Conservation (phyloP, 768 basidiomycete species). For the Lyophyllum atratum region DNA sequence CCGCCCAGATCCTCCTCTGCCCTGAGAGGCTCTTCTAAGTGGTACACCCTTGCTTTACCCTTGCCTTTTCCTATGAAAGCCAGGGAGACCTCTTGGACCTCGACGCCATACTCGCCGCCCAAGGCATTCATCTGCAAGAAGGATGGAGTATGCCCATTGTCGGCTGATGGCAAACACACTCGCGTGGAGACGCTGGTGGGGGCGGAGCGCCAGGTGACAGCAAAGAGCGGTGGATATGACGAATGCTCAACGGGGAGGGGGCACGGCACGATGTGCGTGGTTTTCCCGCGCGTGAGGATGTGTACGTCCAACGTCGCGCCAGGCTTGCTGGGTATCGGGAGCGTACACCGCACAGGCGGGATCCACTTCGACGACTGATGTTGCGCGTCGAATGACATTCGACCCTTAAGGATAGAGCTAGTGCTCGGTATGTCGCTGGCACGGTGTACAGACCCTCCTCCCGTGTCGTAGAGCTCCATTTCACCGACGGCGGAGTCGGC, state of each 20-base stretch:
- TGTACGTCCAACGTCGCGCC: slow-evolving; percentile 46
- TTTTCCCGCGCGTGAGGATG: slow-evolving; percentile 68
- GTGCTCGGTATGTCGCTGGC: slow-evolving; percentile 22
- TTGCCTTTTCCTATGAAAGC: slow-evolving; percentile 55
- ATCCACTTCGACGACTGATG: slow-evolving; percentile 49
- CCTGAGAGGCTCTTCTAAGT: slow-evolving; percentile 46
- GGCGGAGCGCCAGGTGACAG: slow-evolving; percentile 56
- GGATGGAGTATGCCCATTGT: slow-evolving; percentile 30
- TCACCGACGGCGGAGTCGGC: slow-evolving; percentile 82
- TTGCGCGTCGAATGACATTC: slow-evolving; percentile 31
- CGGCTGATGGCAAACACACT: slow-evolving; percentile 38
- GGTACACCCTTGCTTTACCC: slow-evolving; percentile 36
- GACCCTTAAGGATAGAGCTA: slow-evolving; percentile 34
- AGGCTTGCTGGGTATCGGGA: slow-evolving; percentile 39
- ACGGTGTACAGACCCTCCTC: slow-evolving; percentile 27
- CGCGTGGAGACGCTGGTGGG: slow-evolving; percentile 60
- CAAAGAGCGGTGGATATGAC: slow-evolving; percentile 49
- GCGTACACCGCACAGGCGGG: slow-evolving; percentile 46
- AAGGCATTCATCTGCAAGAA: slow-evolving; percentile 73
- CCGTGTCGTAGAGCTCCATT: slow-evolving; percentile 59
- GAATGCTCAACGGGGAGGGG: slow-evolving; percentile 62
- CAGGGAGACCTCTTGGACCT: slow-evolving; percentile 69
- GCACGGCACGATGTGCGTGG: slow-evolving; percentile 66
- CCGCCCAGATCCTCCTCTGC: slow-evolving; percentile 69
- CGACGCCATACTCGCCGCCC: slow-evolving; percentile 64